phyloP scores from a whole-genome alignment of 139 green algal genomes.

The Chlorella vulgaris region DNA sequence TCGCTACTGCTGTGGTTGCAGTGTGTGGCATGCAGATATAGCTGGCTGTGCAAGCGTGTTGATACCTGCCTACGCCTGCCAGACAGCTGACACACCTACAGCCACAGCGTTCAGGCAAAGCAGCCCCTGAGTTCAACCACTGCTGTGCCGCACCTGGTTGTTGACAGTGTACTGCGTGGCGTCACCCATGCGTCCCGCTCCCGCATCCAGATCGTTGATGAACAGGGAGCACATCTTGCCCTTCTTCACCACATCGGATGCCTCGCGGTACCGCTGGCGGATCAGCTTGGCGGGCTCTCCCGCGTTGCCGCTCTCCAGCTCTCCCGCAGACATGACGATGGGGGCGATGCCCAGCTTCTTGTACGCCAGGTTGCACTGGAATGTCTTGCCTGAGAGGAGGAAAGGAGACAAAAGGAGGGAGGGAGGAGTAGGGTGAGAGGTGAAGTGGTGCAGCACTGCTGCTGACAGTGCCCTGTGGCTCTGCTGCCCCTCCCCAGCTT shows the following conservation, averaged over 20 bases:
- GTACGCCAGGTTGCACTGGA: conserved; percentile 96
- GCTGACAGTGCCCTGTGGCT: too few relatives aligned
- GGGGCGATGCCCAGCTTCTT: conserved; percentile 97
- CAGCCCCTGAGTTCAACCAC: too few relatives aligned
- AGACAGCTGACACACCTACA: too few relatives aligned
- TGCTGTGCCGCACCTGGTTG: conserved; percentile 97
- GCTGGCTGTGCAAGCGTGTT: too few relatives aligned
- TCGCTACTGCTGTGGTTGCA: too few relatives aligned
- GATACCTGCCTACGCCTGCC: too few relatives aligned
- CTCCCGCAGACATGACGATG: conserved; percentile 98
- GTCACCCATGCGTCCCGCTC: conserved; percentile 93
- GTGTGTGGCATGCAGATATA: too few relatives aligned
- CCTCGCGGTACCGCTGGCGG: conserved; percentile 89
- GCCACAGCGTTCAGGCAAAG: too few relatives aligned
- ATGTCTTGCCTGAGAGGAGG: conserved; percentile 81
- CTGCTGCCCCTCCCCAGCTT: too few relatives aligned
- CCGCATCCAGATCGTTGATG: conserved; percentile 99
- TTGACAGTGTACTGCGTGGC: conserved; percentile 99
- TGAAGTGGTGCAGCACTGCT: not conserved
- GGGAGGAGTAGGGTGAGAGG: not conserved
- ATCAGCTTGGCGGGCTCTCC: conserved; percentile 99
- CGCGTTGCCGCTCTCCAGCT: conserved; percentile 98
- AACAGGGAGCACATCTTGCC: conserved; percentile 98
- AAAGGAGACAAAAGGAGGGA: not conserved
- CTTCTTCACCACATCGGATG: conserved; percentile 99